Percentiles rank a stretch among this genome's conserved stretches.
Evolutionary conservation across 768 basidiomycete genomes (phyloP).

Genomic region (Hemileccinum impolitum): DNA sequence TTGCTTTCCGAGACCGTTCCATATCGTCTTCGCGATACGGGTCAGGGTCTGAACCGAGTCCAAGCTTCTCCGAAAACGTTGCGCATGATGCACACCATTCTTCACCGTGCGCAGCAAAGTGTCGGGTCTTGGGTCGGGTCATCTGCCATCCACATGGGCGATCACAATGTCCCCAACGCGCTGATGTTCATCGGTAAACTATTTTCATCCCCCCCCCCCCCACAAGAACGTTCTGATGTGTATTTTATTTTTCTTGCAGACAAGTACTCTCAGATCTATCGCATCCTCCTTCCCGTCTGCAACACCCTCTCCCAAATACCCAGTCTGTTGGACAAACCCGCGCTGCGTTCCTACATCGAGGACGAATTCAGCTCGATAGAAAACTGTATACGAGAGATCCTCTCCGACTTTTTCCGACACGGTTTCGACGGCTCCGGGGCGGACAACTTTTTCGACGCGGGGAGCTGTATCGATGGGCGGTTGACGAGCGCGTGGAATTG

Average conservation of each 20-base stretch:
- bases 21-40: conserved; percentile 84
- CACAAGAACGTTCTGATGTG: background rate
- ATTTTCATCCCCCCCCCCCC: background rate
- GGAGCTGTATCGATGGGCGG: conserved; percentile 79
- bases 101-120: conserved; percentile 77
- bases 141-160: conserved; percentile 87
- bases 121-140: conserved; percentile 85
- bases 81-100: conserved; percentile 86
- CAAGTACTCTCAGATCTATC: conserved; percentile 91
- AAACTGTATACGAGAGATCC: conserved; percentile 63
- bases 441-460: conserved; percentile 87
- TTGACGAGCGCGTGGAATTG: conserved; percentile 92
- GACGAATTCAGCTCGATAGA: conserved; percentile 79
- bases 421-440: conserved; percentile 91
- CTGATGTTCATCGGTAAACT: conserved; percentile 73
- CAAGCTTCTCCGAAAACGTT: conserved; percentile 85
- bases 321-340: conserved; percentile 60
- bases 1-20: conserved; percentile 69
- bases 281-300: conserved; percentile 84
- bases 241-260: conserved; percentile 37
- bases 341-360: conserved; percentile 72
- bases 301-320: conserved; percentile 76
- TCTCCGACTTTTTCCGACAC: conserved; percentile 83
- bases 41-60: conserved; percentile 88
- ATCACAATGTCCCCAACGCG: conserved; percentile 60